Evolutionary conservation across 345 rosid species (phyloP).

Genomic region (Aurinia saxatilis): DNA sequence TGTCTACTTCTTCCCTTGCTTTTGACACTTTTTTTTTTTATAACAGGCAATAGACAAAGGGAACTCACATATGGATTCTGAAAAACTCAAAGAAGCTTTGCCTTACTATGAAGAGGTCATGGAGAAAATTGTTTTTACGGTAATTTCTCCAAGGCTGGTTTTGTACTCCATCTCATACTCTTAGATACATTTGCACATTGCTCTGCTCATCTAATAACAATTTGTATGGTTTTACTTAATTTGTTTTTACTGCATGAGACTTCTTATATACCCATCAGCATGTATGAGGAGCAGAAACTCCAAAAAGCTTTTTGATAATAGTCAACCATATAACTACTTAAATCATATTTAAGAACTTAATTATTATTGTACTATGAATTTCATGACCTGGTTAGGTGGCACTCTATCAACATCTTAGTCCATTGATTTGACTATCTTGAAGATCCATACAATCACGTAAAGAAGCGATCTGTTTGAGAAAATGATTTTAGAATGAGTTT

Average conservation of each 20-base stretch:
- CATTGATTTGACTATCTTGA: not conserved
- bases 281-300: not conserved
- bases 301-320: not conserved
- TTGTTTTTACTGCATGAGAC: not conserved
- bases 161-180: not conserved
- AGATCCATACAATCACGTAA: not conserved
- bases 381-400: too few species aligned
- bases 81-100: constrained; percentile 70
- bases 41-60: constrained; percentile 65
- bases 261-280: constrained; percentile 7
- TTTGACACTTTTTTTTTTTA: not conserved
- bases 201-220: not conserved
- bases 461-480: constrained; percentile 4
- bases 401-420: too few species aligned
- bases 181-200: constrained; percentile 10
- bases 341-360: too few species aligned
- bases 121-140: constrained; percentile 65
- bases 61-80: constrained; percentile 68
- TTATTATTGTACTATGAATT: too few species aligned
- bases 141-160: constrained; percentile 26
- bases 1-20: constrained; percentile 1
- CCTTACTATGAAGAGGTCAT: constrained; percentile 59
- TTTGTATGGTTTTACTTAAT: not conserved
- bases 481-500: not conserved
- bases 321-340: too few species aligned